phyloP scores from a whole-genome alignment of 1,139 yeast species.

The Hyphopichia khmerensis region DNA sequence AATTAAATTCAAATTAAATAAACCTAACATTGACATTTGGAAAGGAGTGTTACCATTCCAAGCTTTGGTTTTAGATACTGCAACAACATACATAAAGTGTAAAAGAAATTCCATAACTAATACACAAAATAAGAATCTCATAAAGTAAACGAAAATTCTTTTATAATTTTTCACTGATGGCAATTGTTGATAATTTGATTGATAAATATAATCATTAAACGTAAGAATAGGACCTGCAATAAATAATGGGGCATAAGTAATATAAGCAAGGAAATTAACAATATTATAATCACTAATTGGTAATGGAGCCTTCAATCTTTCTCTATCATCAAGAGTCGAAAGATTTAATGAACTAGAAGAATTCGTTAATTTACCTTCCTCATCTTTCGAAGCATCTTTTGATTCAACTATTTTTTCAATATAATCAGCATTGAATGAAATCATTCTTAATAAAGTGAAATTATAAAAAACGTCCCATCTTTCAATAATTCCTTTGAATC shows the following conservation, averaged over 20 bases:
- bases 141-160: slow-evolving; percentile 60
- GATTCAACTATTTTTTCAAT: slow-evolving; percentile 38
- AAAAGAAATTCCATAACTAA: slow-evolving; percentile 84
- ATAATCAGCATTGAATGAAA: slow-evolving; percentile 82
- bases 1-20: slow-evolving; percentile 83
- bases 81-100: slow-evolving; percentile 90
- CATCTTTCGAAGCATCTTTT: slow-evolving; percentile 10
- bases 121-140: slow-evolving; percentile 69
- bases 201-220: slow-evolving; percentile 86
- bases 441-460: slow-evolving; percentile 78
- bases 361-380: slow-evolving; percentile 8
- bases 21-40: slow-evolving; percentile 91
- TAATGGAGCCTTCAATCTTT: slow-evolving; percentile 66
- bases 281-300: slow-evolving; percentile 59
- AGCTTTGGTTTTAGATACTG: slow-evolving; percentile 83
- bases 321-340: slow-evolving; percentile 52
- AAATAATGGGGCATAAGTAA: slow-evolving; percentile 83
- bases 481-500: slow-evolving; percentile 70
- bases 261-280: slow-evolving; percentile 68
- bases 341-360: slow-evolving; percentile 10
- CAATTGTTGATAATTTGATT: slow-evolving; percentile 46
- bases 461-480: slow-evolving; percentile 98
- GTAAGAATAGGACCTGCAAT: slow-evolving; percentile 95
- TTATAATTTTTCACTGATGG: slow-evolving; percentile 42
- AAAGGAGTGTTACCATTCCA: slow-evolving; percentile 91